Percentiles rank a stretch among this genome's conserved stretches.
Evolutionary conservation across 306 rosid genomes (phyloP).

Genomic region (Mimosa bimucronata): DNA sequence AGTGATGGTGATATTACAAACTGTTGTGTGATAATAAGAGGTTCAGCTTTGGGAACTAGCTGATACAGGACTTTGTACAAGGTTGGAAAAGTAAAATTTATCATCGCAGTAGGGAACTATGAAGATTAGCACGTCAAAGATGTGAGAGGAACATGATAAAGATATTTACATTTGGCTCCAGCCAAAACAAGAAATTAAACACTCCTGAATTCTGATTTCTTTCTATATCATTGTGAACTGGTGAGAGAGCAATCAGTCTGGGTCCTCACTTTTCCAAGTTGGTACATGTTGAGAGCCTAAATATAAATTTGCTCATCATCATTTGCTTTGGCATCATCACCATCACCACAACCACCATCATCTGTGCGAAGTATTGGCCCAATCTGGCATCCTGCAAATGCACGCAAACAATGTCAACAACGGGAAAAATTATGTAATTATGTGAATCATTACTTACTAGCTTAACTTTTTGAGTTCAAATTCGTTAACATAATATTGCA

Average conservation of each 20-base stretch:
- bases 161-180: conserved; percentile 32
- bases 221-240: conserved; percentile 2
- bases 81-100: conserved; percentile 9
- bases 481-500: neutral
- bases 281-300: conserved; percentile 15
- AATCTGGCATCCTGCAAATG: conserved; percentile 38
- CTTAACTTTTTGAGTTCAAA: neutral
- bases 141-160: neutral
- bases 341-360: conserved; percentile 11
- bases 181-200: conserved; percentile 5
- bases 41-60: conserved; percentile 26
- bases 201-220: neutral
- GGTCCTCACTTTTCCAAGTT: neutral
- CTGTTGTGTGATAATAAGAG: neutral
- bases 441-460: neutral
- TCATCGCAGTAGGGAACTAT: neutral
- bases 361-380: neutral
- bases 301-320: conserved; percentile 30
- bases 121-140: neutral
- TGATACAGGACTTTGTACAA: conserved; percentile 18
- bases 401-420: neutral
- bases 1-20: conserved; percentile 31
- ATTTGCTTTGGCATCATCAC: neutral
- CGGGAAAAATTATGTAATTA: neutral
- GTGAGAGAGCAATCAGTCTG: conserved; percentile 3